Conservation (phyloP, 208 protist genomes). For the Trypanosoma platydactyli region DNA sequence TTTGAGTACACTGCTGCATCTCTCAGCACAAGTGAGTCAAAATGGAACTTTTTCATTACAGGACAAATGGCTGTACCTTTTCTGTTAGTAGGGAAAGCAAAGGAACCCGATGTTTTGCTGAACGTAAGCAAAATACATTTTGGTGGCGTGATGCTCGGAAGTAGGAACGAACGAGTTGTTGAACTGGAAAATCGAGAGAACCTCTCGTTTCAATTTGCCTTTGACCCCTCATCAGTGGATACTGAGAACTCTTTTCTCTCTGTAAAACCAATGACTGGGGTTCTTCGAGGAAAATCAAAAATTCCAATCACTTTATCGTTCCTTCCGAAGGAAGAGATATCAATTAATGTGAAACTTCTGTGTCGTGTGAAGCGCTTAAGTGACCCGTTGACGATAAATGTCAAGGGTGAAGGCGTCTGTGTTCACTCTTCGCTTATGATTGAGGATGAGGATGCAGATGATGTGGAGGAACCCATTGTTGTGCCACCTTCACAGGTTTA, state of each 20-base stretch:
- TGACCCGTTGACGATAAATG: slow-evolving; percentile 92
- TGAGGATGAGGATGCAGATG: slow-evolving; percentile 37
- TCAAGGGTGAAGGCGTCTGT: slow-evolving; percentile 95
- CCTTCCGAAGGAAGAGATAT: slow-evolving; percentile 86
- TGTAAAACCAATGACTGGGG: slow-evolving; percentile 81
- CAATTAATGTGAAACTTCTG: slow-evolving; percentile 92
- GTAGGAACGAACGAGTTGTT: slow-evolving; percentile 66
- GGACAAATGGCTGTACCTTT: slow-evolving; percentile 90
- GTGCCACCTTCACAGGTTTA: slow-evolving; percentile 42
- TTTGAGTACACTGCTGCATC: slow-evolving; percentile 94
- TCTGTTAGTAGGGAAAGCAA: slow-evolving; percentile 91
- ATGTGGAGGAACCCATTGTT: slow-evolving; percentile 28
- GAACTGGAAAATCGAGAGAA: slow-evolving; percentile 94
- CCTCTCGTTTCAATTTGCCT: slow-evolving; percentile 91
- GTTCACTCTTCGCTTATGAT: slow-evolving; percentile 90
- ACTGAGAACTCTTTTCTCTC: slow-evolving; percentile 51
- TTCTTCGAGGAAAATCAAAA: slow-evolving; percentile 67
- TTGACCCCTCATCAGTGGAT: slow-evolving; percentile 73
- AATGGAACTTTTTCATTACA: slow-evolving; percentile 92
- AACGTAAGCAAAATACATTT: slow-evolving; percentile 91
- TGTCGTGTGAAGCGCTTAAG: slow-evolving; percentile 92
- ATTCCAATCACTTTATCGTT: slow-evolving; percentile 86
- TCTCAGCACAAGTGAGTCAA: slow-evolving; percentile 79
- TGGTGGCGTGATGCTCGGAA: slow-evolving; percentile 87
- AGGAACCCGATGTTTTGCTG: slow-evolving; percentile 93